Evolutionary conservation across 345 rosid species (phyloP), one percentile per base, ranked within the genome.

Genomic region (Mallotus nudiflorus): DNA sequence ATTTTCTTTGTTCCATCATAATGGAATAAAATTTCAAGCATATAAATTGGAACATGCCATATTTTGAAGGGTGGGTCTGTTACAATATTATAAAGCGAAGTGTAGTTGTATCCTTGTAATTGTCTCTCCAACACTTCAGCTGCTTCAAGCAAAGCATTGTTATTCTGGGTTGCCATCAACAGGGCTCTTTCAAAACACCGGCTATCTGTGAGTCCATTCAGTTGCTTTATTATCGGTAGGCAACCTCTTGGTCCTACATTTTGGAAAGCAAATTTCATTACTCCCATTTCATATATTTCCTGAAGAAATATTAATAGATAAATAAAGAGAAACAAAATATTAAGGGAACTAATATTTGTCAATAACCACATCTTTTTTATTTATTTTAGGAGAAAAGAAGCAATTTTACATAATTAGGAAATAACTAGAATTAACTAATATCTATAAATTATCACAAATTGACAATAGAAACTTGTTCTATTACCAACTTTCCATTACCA

Each of bases 181-280:
- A 62, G 39, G 56, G 46, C 44, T 37, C 12, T 28, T 49, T 69
- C 75, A 13, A n/a, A 49, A 40, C 79, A 78, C 12, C 57, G 49
- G 19, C 39, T 57, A 8, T 66, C 69, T 3, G 42, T 57, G 15
- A 54, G 19, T 4, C 59, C 59, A 54, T 54, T 9, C 2, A 29
- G 9, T n/a, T 16, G 14, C 67, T 71, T 79, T 9, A 5, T 35
- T 6, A 33, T 11, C 2, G 83, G 83, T 14, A 73, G 22, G 50
- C 85, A 82, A 58, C 85, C 85, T 50, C 79, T 13, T 5, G 83
- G 81, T 59, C 79, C 78, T 5, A 62, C 78, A 29, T 67, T 76
- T 46, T 69, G 78, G 55, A 73, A 69, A 25, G 51, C 62, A 57
- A 82, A 57, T 59, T 76, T 82, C 57, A 79, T 77, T 66, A 77